Conservation (phyloP, 768 basidiomycete species). For the Lyophyllum atratum region DNA sequence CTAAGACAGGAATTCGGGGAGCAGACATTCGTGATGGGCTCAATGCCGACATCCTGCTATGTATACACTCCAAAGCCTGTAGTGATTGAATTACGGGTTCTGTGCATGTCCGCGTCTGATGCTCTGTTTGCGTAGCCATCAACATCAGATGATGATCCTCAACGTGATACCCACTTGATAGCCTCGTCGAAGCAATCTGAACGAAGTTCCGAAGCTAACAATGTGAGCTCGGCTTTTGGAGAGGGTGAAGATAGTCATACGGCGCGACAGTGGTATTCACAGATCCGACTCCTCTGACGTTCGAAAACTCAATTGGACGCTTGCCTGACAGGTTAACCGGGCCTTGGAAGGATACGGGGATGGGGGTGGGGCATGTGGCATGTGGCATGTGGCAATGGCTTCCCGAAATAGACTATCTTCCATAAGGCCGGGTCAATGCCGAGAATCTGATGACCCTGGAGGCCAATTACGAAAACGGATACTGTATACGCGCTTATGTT, state of each 20-base stretch:
- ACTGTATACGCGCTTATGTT: not conserved
- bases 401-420: not conserved
- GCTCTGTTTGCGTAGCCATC: not conserved
- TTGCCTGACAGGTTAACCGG: not conserved
- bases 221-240: not conserved
- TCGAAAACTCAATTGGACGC: too few species aligned
- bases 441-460: not conserved
- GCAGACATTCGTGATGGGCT: constrained; percentile 1
- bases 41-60: constrained; percentile 1
- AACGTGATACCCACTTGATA: not conserved
- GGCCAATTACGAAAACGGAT: not conserved
- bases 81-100: not conserved
- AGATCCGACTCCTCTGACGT: constrained; percentile 11
- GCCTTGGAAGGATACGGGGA: not conserved
- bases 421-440: not conserved
- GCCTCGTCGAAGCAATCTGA: not conserved
- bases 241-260: not conserved
- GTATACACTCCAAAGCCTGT: not conserved
- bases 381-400: not conserved
- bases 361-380: not conserved
- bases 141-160: not conserved
- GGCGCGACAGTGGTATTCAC: not conserved
- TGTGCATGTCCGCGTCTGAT: not conserved
- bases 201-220: too few species aligned
- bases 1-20: not conserved